Conservation (phyloP, 2,329 filamentous ascomycete species). For the Fusarium irregulare region DNA sequence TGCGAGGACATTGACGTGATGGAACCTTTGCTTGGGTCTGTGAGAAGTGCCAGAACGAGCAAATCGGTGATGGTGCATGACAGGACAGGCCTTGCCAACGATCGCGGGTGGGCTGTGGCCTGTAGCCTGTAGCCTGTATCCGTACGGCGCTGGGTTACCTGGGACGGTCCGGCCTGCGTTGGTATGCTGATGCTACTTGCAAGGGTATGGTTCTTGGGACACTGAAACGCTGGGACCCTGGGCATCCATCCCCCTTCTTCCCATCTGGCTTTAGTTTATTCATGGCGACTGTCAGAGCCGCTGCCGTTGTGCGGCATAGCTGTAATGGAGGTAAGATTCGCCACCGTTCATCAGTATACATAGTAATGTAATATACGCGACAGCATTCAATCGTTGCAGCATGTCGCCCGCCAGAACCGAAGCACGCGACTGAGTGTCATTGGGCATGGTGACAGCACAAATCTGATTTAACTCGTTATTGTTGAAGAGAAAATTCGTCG, state of each 20-base stretch:
- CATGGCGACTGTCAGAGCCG: slow-evolving; percentile 18
- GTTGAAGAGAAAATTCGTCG: background rate
- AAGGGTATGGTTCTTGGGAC: slow-evolving; percentile 21
- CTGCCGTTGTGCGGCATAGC: slow-evolving; percentile 31
- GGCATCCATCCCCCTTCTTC: slow-evolving; percentile 7
- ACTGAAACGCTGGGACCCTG: slow-evolving; percentile 29
- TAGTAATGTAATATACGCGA: slow-evolving; percentile 2
- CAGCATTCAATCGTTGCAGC: background rate
- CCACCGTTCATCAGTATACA: slow-evolving; percentile 1
- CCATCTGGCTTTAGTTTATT: slow-evolving; percentile 19
- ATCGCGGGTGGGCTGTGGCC: slow-evolving; percentile 13
- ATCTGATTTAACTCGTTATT: background rate
- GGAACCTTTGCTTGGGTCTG: background rate
- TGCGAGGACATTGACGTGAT: background rate
- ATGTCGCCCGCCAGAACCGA: background rate
- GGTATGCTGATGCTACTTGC: slow-evolving; percentile 3
- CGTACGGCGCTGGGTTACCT: slow-evolving; percentile 31
- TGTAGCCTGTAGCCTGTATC: background rate
- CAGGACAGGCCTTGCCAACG: slow-evolving; percentile 22
- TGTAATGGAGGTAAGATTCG: slow-evolving; percentile 6
- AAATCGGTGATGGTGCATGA: slow-evolving; percentile 22
- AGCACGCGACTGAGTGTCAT: background rate
- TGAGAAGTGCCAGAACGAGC: background rate
- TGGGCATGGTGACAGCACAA: too few relatives aligned
- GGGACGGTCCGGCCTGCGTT: slow-evolving; percentile 43